These are phyloP conservation scores for Aspergillus spinulosporus DNA, from an alignment of 2,329 filamentous ascomycete species.

Conservation along the genomic window DNA sequence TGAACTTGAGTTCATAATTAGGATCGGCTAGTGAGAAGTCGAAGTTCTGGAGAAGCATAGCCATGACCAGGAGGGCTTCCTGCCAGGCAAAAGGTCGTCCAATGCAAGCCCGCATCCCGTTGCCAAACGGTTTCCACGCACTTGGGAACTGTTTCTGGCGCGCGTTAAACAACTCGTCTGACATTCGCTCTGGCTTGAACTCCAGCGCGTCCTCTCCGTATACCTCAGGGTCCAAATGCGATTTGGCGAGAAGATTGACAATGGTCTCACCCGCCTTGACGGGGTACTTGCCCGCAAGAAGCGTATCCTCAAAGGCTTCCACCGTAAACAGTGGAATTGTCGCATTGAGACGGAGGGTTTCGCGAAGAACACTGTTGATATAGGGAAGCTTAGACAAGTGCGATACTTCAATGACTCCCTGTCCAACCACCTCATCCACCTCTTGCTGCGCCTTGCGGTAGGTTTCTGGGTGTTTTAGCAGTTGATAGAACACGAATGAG, in stretches of 20 bases:
- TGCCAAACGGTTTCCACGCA: slow-evolving; percentile 73
- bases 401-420: slow-evolving; percentile 56
- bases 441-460: slow-evolving; percentile 66
- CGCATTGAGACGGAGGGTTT: slow-evolving; percentile 8
- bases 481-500: slow-evolving; percentile 64
- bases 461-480: slow-evolving; percentile 62
- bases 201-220: slow-evolving; percentile 65
- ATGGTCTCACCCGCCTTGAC: slow-evolving; percentile 56
- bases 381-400: slow-evolving; percentile 67
- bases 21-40: slow-evolving; percentile 65
- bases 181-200: slow-evolving; percentile 71
- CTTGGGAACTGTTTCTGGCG: slow-evolving; percentile 60
- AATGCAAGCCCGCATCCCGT: slow-evolving; percentile 69
- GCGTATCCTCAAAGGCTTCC: neutral
- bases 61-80: slow-evolving; percentile 63
- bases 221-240: slow-evolving; percentile 64
- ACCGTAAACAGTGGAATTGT: slow-evolving; percentile 4
- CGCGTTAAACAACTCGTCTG: slow-evolving; percentile 61
- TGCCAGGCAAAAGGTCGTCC: slow-evolving; percentile 75
- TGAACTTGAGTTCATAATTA: slow-evolving; percentile 41
- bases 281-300: slow-evolving; percentile 60
- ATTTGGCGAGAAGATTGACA: slow-evolving; percentile 51
- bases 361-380: slow-evolving; percentile 40
- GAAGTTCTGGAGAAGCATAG: slow-evolving; percentile 70
- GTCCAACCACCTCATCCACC: slow-evolving; percentile 65